phyloP scores from a whole-genome alignment of 169 alveolate genomes.

The Plasmodium sp. region DNA sequence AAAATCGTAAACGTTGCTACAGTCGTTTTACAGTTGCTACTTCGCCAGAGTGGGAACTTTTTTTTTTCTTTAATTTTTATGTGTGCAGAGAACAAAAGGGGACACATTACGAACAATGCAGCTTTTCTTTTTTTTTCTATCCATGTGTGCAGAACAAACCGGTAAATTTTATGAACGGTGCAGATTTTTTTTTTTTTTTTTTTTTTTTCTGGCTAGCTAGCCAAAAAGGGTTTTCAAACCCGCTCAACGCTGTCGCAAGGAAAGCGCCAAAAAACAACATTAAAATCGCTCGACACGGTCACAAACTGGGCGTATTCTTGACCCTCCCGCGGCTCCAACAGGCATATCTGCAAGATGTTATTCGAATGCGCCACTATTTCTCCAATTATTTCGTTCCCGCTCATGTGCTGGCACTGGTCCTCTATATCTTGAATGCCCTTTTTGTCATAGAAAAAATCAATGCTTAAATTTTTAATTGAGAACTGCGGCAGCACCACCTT shows the following conservation, averaged over 20 bases:
- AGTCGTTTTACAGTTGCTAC: background rate
- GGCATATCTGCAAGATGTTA: conserved; percentile 41
- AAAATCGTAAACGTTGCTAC: background rate
- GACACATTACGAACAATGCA: background rate
- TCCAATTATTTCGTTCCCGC: conserved; percentile 65
- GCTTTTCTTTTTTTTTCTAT: background rate
- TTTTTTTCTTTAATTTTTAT: background rate
- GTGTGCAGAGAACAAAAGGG: background rate
- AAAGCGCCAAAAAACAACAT: conserved; percentile 44
- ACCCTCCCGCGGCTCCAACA: conserved; percentile 44
- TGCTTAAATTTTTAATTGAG: conserved; percentile 54
- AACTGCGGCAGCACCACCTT: conserved; percentile 59
- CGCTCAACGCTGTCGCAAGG: background rate
- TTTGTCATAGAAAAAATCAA: conserved; percentile 64
- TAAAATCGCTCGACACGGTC: conserved; percentile 66
- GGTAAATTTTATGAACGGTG: background rate
- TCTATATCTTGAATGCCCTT: conserved; percentile 65
- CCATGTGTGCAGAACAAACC: background rate
- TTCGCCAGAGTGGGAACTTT: background rate
- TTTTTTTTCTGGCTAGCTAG: conserved; percentile 15
- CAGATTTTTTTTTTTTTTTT: conserved; percentile 10
- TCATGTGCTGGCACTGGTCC: conserved; percentile 8
- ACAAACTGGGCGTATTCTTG: background rate
- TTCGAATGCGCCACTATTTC: conserved; percentile 70
- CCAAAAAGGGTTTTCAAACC: background rate